Base-by-base conservation (phyloP, 257 asterid species). In the Salvia splendens region DNA sequence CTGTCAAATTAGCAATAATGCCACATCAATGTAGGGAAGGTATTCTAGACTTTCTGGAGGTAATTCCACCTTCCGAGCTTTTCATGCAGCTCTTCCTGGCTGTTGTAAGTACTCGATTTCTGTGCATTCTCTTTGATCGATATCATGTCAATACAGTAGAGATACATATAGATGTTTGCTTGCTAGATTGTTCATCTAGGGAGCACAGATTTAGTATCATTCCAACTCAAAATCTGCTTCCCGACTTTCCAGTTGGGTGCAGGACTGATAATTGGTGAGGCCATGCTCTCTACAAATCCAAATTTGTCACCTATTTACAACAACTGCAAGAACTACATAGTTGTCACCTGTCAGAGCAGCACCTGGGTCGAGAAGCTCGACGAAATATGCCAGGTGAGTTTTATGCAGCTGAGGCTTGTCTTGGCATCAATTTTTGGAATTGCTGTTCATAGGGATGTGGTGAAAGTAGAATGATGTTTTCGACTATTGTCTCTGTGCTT, bases 301-400 rank as follows among this genome's bases (percentile, higher is more conserved):
- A 84, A 79, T 72, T 70, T 94, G 71, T 79, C 86, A 20, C 81
- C 75, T 73, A 56, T 91, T 76, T 86, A 85, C 82, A 55, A 61
- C 45, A 92, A 94, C 70, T 91, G 99, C 89, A 87, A 83, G 87
- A 86, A 75, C 78, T 94, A 82, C 60, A 70, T 88, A 24, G 67
- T 91, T 55, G 54, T 71, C 60, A 84, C 95, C 62, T 84, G 92
- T 78, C 89, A 91, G 69, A 70, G 86, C 68, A 67, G 76, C 75
- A 50, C 35, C 42, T 88, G 92, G 97, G 79, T 78, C 8, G 96
- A 91, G 73, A 94, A 80, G 82, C 78, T 91, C 55, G 96, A 94
- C 58, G 97, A 88, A 51, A 80, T 94, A 74, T 86, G 95, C 83
- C 97, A 91, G 96, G 99, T 90, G 74, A 51, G 79, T 58, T 47